phyloP scores from a whole-genome alignment of 768 basidiomycete genomes.

The Solioccasus polychromus region DNA sequence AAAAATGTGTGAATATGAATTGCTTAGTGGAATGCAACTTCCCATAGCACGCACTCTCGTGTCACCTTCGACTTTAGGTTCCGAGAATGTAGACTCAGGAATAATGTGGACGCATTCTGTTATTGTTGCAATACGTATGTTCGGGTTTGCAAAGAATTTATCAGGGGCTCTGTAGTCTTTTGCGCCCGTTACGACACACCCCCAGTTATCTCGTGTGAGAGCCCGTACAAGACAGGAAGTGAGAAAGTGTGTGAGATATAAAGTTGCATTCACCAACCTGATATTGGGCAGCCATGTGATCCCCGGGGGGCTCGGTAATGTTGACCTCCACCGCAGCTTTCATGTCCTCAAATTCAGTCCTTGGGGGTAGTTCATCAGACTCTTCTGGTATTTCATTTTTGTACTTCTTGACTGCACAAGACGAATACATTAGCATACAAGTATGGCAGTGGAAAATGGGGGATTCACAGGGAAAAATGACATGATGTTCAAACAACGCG shows the following conservation, averaged over 20 bases:
- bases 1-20: neutral
- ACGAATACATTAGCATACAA: neutral
- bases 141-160: neutral
- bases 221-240: slow-evolving; percentile 23
- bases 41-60: neutral
- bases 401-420: slow-evolving; percentile 10
- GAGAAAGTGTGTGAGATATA: neutral
- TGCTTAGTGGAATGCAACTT: neutral
- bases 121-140: neutral
- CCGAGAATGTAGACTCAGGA: slow-evolving; percentile 3
- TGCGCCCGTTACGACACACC: slow-evolving; percentile 31
- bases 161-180: slow-evolving; percentile 13
- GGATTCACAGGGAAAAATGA: slow-evolving; percentile 7
- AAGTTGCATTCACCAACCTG: neutral
- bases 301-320: neutral
- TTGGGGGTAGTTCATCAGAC: slow-evolving; percentile 11
- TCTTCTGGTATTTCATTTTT: slow-evolving; percentile 20
- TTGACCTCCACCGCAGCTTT: neutral
- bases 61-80: neutral
- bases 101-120: slow-evolving; percentile 6
- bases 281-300: slow-evolving; percentile 2
- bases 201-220: slow-evolving; percentile 34
- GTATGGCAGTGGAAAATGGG: neutral
- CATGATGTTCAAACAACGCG: slow-evolving; percentile 1
- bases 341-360: slow-evolving; percentile 15